Base-by-base conservation (phyloP, 2,329 filamentous ascomycete species). In the Akanthomyces lecanii region DNA sequence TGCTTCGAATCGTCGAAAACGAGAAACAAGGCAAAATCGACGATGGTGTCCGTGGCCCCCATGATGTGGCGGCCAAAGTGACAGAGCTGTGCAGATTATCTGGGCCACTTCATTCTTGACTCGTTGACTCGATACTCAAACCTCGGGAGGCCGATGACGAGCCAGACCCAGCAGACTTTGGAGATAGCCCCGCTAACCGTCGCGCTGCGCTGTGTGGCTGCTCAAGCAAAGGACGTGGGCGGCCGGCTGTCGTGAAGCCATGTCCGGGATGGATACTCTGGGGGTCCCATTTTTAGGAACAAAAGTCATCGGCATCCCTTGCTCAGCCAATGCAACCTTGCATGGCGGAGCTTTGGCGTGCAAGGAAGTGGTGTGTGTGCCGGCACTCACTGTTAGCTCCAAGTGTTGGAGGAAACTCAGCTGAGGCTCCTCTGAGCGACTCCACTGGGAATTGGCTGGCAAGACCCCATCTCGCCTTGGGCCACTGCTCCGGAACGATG, bases 401-500 rank as follows among this genome's bases (percentile, higher is more conserved):
- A 12, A 14, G 2, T 48, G 21, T 48, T 48, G 30, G 25, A 52
- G 47, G 25, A 14, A 44, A 10, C 38, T 60, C 57, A 60, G 57
- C 57, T 60, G 57, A 52, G 57, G 57, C 57, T 60, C 48, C 18
- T 58, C 42, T 23, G 28, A 58, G 42, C 14, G 23, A 8, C 57
- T 47, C 57, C 48, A 33, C 48, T 7, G 5, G 23, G 18, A 33
- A 44, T 21, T 42, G 42, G 6, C 23, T 42, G 21, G 36, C 18
- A 21, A 16, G 12, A 40, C 21, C 7, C 23, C 18, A 28, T 4
- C 45, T 50, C 21, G 33, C 28, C 25, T 21, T 16, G 36, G 33
- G 23, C 8, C 11, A 18, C 36, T 42, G 44, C 55, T 36, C 44
- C 45, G 44, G 25, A 28, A 3, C 3, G 14, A 21, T 12, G 21